Base-by-base conservation (phyloP, 2,329 filamentous ascomycete genomes). In the Fusarium temperatum region DNA sequence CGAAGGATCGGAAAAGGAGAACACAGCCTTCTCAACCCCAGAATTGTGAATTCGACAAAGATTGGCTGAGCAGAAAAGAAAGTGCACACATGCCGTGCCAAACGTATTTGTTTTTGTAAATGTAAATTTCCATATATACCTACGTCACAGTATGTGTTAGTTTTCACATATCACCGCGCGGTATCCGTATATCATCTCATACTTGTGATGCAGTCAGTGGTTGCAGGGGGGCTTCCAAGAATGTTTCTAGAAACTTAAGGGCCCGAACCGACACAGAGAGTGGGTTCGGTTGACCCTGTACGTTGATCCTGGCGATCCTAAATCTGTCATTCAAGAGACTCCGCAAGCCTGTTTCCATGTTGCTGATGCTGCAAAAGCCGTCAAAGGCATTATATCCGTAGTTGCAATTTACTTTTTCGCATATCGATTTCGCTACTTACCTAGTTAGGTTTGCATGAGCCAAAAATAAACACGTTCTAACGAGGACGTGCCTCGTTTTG, bases 391-490 rank as follows among this genome's bases (percentile, higher is more conserved):
- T 55, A 22, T 35, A 36, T 24, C 38, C 26, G 22, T 7, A 35
- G 17, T 18, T 22, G 24, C 15, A 15, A 30, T 17, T 24, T 53
- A 20, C 5, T 26, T 42, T n/a, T 63, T 68, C 24, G n/a, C 45
- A 57, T 53, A 54, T 50, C 48, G 42, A 50, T 10, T 30, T 71
- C 22, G 22, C 35, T 58, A 39, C 15, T 36, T 36, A 36, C 35
- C 15, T 36, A 35, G 44, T 24, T 57, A 59, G 65, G 47, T 50
- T 61, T 30, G 41, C 35, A 51, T 39, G 45, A 44, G 41, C 67
- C 71, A 74, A 74, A 74, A 73, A 73, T 74, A 73, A 65, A 68
- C 70, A 61, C 26, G 24, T 26, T 18, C 20, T 28, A 58, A 30
- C 20, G n/a, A 30, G 41, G 51, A 55, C 26, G 44, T 42, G 38